A percentile compares a stretch with the other conserved stretches of the same genome.
Conservation (phyloP, 805 yeast genomes). For the Candida ovalis region DNA sequence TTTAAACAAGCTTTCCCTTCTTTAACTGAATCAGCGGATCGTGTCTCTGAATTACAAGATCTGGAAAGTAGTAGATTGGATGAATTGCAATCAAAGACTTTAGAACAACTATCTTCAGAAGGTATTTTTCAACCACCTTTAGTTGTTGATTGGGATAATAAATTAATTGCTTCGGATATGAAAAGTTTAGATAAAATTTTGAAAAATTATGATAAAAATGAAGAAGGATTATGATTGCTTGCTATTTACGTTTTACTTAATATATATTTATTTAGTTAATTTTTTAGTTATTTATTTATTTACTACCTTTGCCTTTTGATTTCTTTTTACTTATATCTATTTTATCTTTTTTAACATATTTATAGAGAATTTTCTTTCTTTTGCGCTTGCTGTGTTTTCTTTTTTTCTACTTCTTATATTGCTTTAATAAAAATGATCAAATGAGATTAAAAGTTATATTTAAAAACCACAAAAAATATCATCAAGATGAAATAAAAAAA, state of each 20-base stretch:
- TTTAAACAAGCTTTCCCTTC: conserved; percentile 30
- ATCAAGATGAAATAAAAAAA: too few species aligned
- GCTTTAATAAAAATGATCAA: background rate
- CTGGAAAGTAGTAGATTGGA: conserved; percentile 7
- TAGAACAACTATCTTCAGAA: conserved; percentile 18
- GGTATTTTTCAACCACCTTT: conserved; percentile 40
- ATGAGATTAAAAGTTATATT: background rate
- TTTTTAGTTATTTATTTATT: too few species aligned
- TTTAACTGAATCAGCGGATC: conserved; percentile 7
- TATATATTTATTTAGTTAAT: background rate
- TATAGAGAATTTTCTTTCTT: background rate
- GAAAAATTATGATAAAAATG: conserved; percentile 31
- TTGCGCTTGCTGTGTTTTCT: background rate
- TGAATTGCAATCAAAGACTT: conserved; percentile 10
- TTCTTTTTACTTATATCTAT: background rate
- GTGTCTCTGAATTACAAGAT: conserved; percentile 21
- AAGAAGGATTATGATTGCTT: conserved; percentile 9
- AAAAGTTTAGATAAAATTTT: conserved; percentile 41
- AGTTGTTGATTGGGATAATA: conserved; percentile 62
- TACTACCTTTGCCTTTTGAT: background rate
- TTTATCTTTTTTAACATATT: background rate
- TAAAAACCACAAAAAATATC: background rate
- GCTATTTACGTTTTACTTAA: background rate
- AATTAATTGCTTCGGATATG: conserved; percentile 48
- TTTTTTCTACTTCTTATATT: background rate